Base-by-base conservation (phyloP, 768 basidiomycete genomes). In the Boletus rubroflammeus region DNA sequence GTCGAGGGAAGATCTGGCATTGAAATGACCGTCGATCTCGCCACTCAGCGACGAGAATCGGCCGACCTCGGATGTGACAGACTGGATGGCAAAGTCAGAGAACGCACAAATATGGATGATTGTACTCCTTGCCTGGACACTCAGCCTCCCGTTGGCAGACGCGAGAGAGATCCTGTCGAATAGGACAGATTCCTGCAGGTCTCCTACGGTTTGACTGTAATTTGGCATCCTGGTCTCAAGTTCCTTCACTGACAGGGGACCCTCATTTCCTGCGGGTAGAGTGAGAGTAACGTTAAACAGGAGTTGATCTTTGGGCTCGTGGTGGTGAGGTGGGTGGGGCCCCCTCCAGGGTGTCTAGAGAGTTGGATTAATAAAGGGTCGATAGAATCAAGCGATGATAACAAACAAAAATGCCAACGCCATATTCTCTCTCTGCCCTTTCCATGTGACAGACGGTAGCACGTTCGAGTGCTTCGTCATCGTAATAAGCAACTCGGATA, bases 11-110 rank as follows among this genome's bases (percentile, higher is more conserved):
- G 71, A 65, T 14, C 67, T 61, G 4, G 70, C 66, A 26, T 72
- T 72, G 64, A 75, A 80, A 17, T 52, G 56, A 3, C 84, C 83
- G 3, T 55, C 59, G 32, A 86, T 80, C 8, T 58, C 61, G n/a
- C 73, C 75, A 46, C 81, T 83, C 6, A 71, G 58, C 2, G 78
- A 78, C n/a, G 54, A 47, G 47, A 78, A 61, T 11, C 42, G 29
- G 6, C 65, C 72, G 23, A 47, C 26, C 1, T 58, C 57, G 5
- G 66, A 69, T n/a, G 60, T 60, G 40, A 77, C 48, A 29, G 70
- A 70, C 79, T 79, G 23, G 15, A 36, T 8, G 15, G 2, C 3
- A 51, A 36, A 1, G 45, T 63, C 26, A 62, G 51, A 19, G 11
- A 29, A 51, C 15, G 29, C n/a, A 26, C 10, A 13, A 41, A 35